Percentiles rank a stretch among this genome's conserved stretches.
Evolutionary conservation across 2,329 filamentous ascomycete genomes (phyloP).

Genomic region (Eutypa lata): DNA sequence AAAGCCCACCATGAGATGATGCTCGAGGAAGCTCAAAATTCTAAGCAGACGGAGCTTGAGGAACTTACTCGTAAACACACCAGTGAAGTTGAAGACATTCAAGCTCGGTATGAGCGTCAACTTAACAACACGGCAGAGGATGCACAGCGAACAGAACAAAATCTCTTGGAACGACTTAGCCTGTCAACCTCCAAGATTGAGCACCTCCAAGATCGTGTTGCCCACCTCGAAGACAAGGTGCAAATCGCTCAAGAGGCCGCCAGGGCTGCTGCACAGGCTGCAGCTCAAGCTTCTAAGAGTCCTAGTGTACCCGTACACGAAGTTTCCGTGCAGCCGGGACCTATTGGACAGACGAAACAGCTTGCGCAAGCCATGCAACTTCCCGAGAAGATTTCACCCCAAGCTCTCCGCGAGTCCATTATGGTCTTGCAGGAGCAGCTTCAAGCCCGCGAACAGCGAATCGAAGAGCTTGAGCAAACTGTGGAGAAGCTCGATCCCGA

Average conservation of each 20-base stretch:
- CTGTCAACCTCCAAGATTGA: conserved; percentile 81
- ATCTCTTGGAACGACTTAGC: conserved; percentile 75
- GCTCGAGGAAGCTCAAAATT: conserved; percentile 74
- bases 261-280: conserved; percentile 72
- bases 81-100: conserved; percentile 70
- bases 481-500: conserved; percentile 70
- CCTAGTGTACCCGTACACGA: conserved; percentile 37
- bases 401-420: conserved; percentile 93
- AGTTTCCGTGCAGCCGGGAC: conserved; percentile 42
- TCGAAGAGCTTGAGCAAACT: conserved; percentile 79
- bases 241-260: conserved; percentile 87
- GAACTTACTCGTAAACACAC: conserved; percentile 54
- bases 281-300: conserved; percentile 28
- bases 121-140: conserved; percentile 76
- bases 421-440: conserved; percentile 95
- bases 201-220: conserved; percentile 80
- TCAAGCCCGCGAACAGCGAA: conserved; percentile 85
- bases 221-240: conserved; percentile 84
- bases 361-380: conserved; percentile 44
- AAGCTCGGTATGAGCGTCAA: conserved; percentile 70
- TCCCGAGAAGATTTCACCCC: conserved; percentile 87
- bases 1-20: conserved; percentile 81
- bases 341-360: conserved; percentile 37
- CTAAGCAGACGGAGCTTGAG: conserved; percentile 54
- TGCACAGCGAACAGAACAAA: conserved; percentile 73